phyloP scores from a whole-genome alignment of 2,329 filamentous ascomycete species.

The Aureobasidium sp. region DNA sequence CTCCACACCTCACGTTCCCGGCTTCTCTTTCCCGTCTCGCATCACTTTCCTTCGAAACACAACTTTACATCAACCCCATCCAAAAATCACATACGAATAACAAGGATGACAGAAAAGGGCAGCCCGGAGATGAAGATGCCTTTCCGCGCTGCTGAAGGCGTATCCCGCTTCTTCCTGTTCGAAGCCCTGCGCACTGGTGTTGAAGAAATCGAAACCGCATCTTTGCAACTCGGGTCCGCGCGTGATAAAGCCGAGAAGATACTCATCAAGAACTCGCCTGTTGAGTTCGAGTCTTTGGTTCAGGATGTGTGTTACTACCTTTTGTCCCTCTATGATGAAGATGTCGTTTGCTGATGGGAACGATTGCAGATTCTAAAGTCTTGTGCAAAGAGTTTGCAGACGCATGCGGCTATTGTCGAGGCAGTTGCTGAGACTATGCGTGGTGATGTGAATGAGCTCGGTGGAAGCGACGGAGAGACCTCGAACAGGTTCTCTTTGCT shows the following conservation, averaged over 20 bases:
- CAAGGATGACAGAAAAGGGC: neutral
- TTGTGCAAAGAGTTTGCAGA: neutral
- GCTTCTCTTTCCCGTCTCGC: neutral
- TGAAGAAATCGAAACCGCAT: neutral
- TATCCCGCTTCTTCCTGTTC: slow-evolving; percentile 2
- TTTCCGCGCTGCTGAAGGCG: slow-evolving; percentile 1
- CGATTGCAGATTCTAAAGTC: neutral
- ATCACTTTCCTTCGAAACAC: slow-evolving; percentile 5
- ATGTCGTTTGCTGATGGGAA: neutral
- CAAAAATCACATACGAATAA: neutral
- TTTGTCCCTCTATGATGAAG: neutral
- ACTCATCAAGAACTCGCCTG: neutral
- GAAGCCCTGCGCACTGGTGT: neutral
- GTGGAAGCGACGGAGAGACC: neutral
- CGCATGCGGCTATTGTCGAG: slow-evolving; percentile 1
- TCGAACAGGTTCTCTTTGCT: neutral
- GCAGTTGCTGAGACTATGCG: neutral
- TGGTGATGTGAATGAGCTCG: neutral
- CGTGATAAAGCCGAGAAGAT: slow-evolving; percentile 1
- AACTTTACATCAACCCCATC: neutral
- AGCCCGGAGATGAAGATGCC: neutral
- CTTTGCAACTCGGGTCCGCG: neutral
- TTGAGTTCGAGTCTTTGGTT: neutral
- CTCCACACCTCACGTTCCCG: neutral
- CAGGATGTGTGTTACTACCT: neutral